Base-by-base conservation (phyloP, 169 alveolate genomes). In the Babesia divergens region DNA sequence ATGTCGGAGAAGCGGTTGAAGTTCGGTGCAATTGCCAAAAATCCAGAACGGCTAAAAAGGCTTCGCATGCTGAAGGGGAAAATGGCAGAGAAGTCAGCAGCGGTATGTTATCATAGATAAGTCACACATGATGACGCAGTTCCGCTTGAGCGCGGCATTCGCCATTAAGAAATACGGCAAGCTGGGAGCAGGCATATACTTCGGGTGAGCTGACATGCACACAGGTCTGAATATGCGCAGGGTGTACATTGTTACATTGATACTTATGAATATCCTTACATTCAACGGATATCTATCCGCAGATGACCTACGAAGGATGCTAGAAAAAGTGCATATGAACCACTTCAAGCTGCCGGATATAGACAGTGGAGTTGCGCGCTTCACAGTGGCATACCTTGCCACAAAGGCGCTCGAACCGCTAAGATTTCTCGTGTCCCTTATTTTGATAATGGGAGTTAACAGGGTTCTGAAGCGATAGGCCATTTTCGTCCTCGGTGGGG, bases 141-240 rank as follows among this genome's bases (percentile, higher is more conserved):
- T 70, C 51, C 59, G 64, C 26, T 6, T 70, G n/a, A 6, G 18
- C 16, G 84, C 88, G 34, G 22, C 64, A 49, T 65, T 80, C 42
- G 60, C 88, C 54, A 40, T 80, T 49, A 68, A 70, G 55, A 69
- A 67, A 47, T 80, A 80, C 74, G 88, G 88, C 35, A 80, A 80
- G 46, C 65, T 80, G 16, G 88, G 88, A 31, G 88, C 72, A 0
- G 58, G 52, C 1, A 80, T 70, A 1, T 80, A 80, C 54, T 46
- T 80, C 38, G 74, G 79, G 86, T 77, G 67, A 32, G 86, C n/a
- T 18, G 24, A n/a, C 7, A 2, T 9, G 31, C 6, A n/a, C n/a
- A 3, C 5, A 20, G 56, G 28, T 6, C 22, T 2, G 6, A 18
- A 5, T 4, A 24, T 18, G 1, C 34, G 16, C 60, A 77, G 88